These are phyloP conservation scores for Capsicum baccatum DNA, from an alignment of 257 asterid species.

Conservation along the genomic window DNA sequence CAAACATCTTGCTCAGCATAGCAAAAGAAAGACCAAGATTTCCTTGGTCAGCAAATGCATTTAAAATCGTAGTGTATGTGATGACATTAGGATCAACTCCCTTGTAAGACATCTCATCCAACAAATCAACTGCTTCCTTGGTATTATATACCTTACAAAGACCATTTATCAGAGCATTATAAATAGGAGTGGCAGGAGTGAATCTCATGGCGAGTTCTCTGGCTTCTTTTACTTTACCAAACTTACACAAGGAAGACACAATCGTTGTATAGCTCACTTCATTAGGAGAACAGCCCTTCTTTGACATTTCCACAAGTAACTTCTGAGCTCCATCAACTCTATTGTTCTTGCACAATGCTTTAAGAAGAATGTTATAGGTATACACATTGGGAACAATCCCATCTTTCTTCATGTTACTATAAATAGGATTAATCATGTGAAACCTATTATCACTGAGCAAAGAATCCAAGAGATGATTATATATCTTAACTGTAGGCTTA, in stretches of 20 bases:
- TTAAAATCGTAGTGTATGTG: constrained; percentile 61
- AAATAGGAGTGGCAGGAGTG: constrained; percentile 57
- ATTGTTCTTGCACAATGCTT: constrained; percentile 79
- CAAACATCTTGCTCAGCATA: constrained; percentile 72
- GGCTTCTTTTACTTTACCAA: constrained; percentile 65
- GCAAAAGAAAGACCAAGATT: constrained; percentile 56
- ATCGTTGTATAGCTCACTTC: constrained; percentile 81
- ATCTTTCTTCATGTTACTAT: constrained; percentile 81
- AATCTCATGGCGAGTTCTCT: constrained; percentile 58
- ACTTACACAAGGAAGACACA: constrained; percentile 72
- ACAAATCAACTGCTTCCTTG: constrained; percentile 57
- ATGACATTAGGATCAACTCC: constrained; percentile 68
- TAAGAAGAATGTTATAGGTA: constrained; percentile 84
- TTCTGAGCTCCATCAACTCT: constrained; percentile 68
- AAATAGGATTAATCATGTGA: constrained; percentile 74
- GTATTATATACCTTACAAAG: constrained; percentile 56
- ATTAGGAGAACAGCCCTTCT: constrained; percentile 82
- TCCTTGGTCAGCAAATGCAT: constrained; percentile 60
- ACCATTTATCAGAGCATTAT: constrained; percentile 73
- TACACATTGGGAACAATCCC: constrained; percentile 86
- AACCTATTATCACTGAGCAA: constrained; percentile 78
- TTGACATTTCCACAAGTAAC: constrained; percentile 87
- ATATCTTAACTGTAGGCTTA: constrained; percentile 74
- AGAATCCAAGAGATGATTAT: constrained; percentile 81
- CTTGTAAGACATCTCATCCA: constrained; percentile 62